These are phyloP conservation scores for Theileria sp. DNA, from an alignment of 169 alveolate species.

Conservation along the genomic window DNA sequence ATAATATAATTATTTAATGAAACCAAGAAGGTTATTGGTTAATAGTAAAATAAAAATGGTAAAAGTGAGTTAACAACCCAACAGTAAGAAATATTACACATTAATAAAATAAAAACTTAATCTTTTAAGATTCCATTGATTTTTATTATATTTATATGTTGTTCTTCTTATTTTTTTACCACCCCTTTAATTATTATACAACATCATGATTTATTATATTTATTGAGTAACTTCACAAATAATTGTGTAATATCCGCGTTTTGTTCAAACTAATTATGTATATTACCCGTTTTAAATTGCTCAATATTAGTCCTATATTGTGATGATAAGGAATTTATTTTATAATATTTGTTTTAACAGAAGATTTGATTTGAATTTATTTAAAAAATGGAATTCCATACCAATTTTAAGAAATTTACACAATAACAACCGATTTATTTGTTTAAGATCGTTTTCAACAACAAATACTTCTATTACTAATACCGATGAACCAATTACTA, in stretches of 20 bases:
- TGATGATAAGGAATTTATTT: not conserved
- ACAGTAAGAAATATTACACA: conserved; percentile 2
- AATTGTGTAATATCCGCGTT: not conserved
- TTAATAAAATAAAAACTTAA: not conserved
- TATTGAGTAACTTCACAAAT: not conserved
- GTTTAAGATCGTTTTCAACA: not conserved
- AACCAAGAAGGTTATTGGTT: not conserved
- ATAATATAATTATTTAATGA: not conserved
- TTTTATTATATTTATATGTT: too few species aligned
- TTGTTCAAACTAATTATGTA: not conserved
- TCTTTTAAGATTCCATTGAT: not conserved
- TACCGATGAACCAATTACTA: conserved; percentile 10
- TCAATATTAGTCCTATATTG: not conserved
- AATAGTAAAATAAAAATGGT: not conserved
- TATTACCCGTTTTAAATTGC: not conserved
- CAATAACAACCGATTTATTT: not conserved
- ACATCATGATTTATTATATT: too few species aligned
- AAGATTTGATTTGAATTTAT: not conserved
- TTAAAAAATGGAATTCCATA: too few species aligned
- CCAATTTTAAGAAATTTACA: not conserved
- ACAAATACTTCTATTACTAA: not conserved
- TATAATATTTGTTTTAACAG: not conserved
- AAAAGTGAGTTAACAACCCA: not conserved
- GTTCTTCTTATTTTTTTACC: not conserved
- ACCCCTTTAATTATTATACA: too few species aligned